Evolutionary conservation across 2,329 filamentous ascomycete genomes (phyloP), one percentile per base, ranked within the genome.

Genomic region (Aspergillus ruber): DNA sequence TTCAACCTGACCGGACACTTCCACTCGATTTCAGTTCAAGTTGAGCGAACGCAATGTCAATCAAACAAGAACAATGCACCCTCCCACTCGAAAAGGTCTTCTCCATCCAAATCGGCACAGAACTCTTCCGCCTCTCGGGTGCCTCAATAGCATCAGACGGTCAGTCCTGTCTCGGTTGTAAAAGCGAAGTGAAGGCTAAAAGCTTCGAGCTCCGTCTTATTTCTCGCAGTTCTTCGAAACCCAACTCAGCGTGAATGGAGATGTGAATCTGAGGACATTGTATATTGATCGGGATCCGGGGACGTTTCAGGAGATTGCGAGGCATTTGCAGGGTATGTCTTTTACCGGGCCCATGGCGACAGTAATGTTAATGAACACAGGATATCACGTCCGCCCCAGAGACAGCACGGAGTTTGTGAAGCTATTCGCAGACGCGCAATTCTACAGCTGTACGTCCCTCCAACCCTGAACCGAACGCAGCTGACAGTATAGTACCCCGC

Each of bases 231-330:
- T 93, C 73, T 97, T 97, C 68, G 78, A 84, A 57, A 87, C 88
- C 59, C 90, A 96, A 70, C 70, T 96, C 36, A 78, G 80, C 48
- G 72, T 75, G 56, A 84, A 79, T 43, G 78, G 79, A 42, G 36
- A 10, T 15, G 77, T 69, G 38, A 74, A 71, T 45, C 69, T 95
- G 49, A 83, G 86, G 56, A 95, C 91, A 0, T 76, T 97, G 6
- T 96, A 96, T 70, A 96, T 97, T 61, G 91, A 97, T 68, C 85
- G 91, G 51, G 91, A 97, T 68, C 90, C 91, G 0, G 76, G 77
- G 12, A 96, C 90, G 0, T 97, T 97, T 66, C 80, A 78, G 60
- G 89, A 96, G 63, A 96, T 97, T 54, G 86, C 86, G 33, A 77
- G 90, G 47, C 90, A 97, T 74, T 76, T 97, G 18, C 90, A 95